Base-by-base conservation (phyloP, 495 filamentous ascomycete genomes). In the Parachaetomium inaequale region DNA sequence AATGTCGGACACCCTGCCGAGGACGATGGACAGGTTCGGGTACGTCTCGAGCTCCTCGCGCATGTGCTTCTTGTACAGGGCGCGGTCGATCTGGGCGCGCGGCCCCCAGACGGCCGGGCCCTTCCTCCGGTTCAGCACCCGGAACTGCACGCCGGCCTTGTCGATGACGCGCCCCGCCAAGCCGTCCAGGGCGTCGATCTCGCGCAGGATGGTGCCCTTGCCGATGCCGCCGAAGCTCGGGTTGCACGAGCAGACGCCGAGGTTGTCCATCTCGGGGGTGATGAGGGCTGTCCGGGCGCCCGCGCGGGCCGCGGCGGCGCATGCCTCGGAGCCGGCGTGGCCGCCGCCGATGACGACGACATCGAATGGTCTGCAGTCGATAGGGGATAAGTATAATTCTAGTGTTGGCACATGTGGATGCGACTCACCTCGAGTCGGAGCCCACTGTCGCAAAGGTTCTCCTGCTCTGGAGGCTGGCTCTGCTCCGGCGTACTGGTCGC, bases 81-180 rank as follows among this genome's bases (percentile, higher is more conserved):
- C 84, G 59, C 94, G 85, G 75, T 98, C 94, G 72, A 98, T 98
- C 79, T 98, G 94, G 58, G 94, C 94, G 59, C 94, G 84, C 2
- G 92, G 94, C 17, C 93, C 94, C 94, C 94, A 98, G 58, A 98
- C 94, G 7, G 95, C 94, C 4, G 93, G 90, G 0, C 94, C 94
- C 68, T 98, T 98, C 45, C 83, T 90, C 28, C 85, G 75, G 73
- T 98, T 98, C 63, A 98, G 75, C 7, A 95, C 81, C 51, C 87
- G 85, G 74, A 98, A 98, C 74, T 96, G 93, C 19, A 96, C 80
- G 17, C 93, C 94, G 25, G 94, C 90, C 74, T 93, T 96, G 73
- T 98, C 94, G 43, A 96, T 89, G 29, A 96, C 90, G 11, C 91
- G 83, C 2, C 92, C 93, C 0, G 89, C 88, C 11, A 98, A 82